Evolutionary conservation across 148 eudicot species (phyloP), one percentile per base, ranked within the genome.

Genomic region (Pharnaceum exiguum): DNA sequence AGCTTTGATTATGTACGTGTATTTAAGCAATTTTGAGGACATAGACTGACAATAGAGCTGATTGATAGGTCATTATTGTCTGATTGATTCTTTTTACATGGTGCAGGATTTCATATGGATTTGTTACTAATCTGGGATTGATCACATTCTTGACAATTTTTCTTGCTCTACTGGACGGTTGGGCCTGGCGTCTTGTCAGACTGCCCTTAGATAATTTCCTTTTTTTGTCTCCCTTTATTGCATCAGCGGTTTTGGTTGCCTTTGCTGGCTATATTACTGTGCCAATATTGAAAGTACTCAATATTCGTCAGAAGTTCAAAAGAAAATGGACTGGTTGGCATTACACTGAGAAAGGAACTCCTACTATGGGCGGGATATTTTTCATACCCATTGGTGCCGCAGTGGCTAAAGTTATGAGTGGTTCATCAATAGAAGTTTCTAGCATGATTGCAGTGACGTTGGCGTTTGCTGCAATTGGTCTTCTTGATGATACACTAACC

Each of bases 181-280:
- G 87, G 68, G 96, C 90, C 51, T 91, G 98, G 98, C 66, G 86
- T 59, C 83, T 91, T 63, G 79, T 91, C 62, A 83, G 90, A 65
- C 69, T 81, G 62, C 96, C 98, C 33, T 69, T 91, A 17, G 71
- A 76, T 30, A 78, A 79, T 31, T 87, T 87, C 63, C 68, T 77
- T 73, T 63, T 91, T 77, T 67, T 73, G 68, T 77, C 79, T 57
- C 96, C 98, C 23, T 91, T 91, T 71, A 27, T 77, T 16, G 76
- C 77, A 28, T 91, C 96, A 17, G 77, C 78, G 37, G 50, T 74
- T 25, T 63, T 72, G 77, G 84, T 81, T 6, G 80, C 83, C 51
- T 82, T 73, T 69, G 78, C 75, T 11, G 96, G 98, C 65, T 91
- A 83, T 65, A 68, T 91, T 18, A 76, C 77, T 54, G 71, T 91